Evolutionary conservation across 2,329 filamentous ascomycete genomes (phyloP).

Genomic region (Septoria petroselini): DNA sequence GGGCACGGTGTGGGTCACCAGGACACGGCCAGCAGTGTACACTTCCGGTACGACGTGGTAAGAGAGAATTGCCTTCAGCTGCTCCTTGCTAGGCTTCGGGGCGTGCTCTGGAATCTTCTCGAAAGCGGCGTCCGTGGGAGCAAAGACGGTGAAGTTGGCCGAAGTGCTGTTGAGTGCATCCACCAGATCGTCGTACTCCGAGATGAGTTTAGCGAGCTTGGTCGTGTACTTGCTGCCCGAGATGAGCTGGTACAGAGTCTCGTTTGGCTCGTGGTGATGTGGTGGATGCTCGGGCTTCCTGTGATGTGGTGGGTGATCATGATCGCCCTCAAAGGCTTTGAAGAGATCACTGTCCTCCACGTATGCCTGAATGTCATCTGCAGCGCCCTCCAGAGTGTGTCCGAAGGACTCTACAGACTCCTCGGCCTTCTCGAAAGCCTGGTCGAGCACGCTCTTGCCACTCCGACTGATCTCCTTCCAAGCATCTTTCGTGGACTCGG

Average conservation of each 20-base stretch:
- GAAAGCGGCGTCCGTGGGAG: slow-evolving; percentile 74
- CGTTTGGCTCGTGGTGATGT: slow-evolving; percentile 53
- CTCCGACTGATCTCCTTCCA: slow-evolving; percentile 24
- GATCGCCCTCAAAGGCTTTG: slow-evolving; percentile 37
- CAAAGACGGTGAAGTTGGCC: slow-evolving; percentile 76
- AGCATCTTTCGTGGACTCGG: slow-evolving; percentile 22
- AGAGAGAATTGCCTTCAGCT: slow-evolving; percentile 63
- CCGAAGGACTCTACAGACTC: slow-evolving; percentile 41
- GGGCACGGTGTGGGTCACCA: slow-evolving; percentile 70
- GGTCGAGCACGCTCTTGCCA: slow-evolving; percentile 33
- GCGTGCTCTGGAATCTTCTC: slow-evolving; percentile 58
- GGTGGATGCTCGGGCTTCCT: slow-evolving; percentile 30
- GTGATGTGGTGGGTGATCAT: slow-evolving; percentile 20
- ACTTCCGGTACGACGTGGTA: slow-evolving; percentile 73
- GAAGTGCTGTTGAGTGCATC: slow-evolving; percentile 69
- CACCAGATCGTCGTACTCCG: slow-evolving; percentile 69
- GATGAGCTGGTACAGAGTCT: slow-evolving; percentile 79
- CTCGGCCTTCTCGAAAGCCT: slow-evolving; percentile 36
- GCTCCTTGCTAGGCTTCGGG: slow-evolving; percentile 65
- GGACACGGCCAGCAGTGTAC: slow-evolving; percentile 64
- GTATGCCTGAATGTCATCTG: slow-evolving; percentile 50
- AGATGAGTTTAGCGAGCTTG: slow-evolving; percentile 71
- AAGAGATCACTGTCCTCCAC: slow-evolving; percentile 39
- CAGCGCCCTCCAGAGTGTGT: slow-evolving; percentile 44
- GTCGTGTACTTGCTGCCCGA: slow-evolving; percentile 71